phyloP scores from a whole-genome alignment of 1,284 basidiomycete species.

The Serendipita sp. region DNA sequence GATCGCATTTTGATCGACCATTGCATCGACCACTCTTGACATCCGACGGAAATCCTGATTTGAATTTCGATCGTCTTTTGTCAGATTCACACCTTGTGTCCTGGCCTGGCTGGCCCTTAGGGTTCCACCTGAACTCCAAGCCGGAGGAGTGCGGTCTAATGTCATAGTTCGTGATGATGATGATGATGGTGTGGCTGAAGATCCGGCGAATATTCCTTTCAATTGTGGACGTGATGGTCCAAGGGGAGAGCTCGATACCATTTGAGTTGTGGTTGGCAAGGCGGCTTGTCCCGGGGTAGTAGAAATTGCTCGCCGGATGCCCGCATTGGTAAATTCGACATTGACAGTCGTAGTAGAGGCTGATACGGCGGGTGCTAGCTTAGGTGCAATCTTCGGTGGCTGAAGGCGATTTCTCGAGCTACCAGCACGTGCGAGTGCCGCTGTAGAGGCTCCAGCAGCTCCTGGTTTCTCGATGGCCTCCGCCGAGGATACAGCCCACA shows the following conservation, averaged over 20 bases:
- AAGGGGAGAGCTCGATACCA: neutral
- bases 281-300: constrained; percentile 27
- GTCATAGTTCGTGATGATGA: constrained; percentile 13
- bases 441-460: constrained; percentile 14
- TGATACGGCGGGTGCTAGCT: constrained; percentile 65
- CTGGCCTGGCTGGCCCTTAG: constrained; percentile 3
- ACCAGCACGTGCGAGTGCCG: neutral
- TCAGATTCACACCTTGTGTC: constrained; percentile 12
- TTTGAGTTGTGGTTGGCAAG: constrained; percentile 5
- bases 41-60: constrained; percentile 21
- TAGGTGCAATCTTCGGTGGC: constrained; percentile 40
- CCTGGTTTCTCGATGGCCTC: constrained; percentile 7
- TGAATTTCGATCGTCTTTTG: constrained; percentile 18
- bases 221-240: neutral
- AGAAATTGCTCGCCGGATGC: constrained; percentile 53
- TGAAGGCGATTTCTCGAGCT: constrained; percentile 14
- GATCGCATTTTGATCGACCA: constrained; percentile 27
- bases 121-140: constrained; percentile 13
- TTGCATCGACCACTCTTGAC: constrained; percentile 60
- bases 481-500: constrained; percentile 24
- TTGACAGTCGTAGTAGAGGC: constrained; percentile 82
- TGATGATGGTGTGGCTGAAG: constrained; percentile 23
- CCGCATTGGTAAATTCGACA: constrained; percentile 77
- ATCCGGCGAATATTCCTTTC: constrained; percentile 10
- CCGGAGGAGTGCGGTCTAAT: constrained; percentile 15